Percentiles rank a stretch among this genome's conserved stretches.
These are phyloP conservation scores for Talaromyces funiculosus DNA, from an alignment of 2,329 filamentous ascomycete genomes.

Conservation along the genomic window DNA sequence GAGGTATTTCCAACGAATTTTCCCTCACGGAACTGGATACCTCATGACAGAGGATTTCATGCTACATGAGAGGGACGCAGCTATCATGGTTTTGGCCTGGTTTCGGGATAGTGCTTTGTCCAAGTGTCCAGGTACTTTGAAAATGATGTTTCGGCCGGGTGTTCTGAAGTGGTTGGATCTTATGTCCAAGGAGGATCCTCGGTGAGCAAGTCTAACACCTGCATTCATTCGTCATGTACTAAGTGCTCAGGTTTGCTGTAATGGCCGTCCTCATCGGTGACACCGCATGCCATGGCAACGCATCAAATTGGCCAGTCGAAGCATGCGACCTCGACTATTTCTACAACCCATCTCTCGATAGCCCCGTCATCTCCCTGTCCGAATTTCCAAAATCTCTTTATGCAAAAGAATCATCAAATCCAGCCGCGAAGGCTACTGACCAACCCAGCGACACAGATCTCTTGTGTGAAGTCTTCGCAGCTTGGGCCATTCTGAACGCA, in stretches of 20 bases:
- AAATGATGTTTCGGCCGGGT: constrained; percentile 35
- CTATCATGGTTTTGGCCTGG: constrained; percentile 33
- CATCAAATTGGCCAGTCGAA: constrained; percentile 5
- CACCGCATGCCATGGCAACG: constrained; percentile 19
- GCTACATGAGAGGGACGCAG: constrained; percentile 23
- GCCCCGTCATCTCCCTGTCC: constrained; percentile 26
- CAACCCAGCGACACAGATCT: constrained; percentile 29
- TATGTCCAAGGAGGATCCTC: constrained; percentile 18
- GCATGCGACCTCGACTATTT: constrained; percentile 20
- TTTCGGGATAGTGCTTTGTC: constrained; percentile 21
- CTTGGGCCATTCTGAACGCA: constrained; percentile 30
- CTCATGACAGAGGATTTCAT: constrained; percentile 40
- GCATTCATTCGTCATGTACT: too few relatives aligned
- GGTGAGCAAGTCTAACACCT: constrained; percentile 1
- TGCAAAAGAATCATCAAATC: constrained; percentile 17
- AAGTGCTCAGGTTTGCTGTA: constrained; percentile 19
- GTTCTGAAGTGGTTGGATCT: constrained; percentile 30
- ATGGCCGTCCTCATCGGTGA: constrained; percentile 27
- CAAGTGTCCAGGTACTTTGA: constrained; percentile 28
- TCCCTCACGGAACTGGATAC: constrained; percentile 33
- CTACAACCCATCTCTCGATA: constrained; percentile 21
- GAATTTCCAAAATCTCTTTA: constrained; percentile 17
- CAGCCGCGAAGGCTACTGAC: constrained; percentile 21
- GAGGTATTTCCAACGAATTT: constrained; percentile 31
- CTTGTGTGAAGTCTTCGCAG: constrained; percentile 35